Conservation (phyloP, 495 filamentous ascomycete species). For the Collariella sp. region DNA sequence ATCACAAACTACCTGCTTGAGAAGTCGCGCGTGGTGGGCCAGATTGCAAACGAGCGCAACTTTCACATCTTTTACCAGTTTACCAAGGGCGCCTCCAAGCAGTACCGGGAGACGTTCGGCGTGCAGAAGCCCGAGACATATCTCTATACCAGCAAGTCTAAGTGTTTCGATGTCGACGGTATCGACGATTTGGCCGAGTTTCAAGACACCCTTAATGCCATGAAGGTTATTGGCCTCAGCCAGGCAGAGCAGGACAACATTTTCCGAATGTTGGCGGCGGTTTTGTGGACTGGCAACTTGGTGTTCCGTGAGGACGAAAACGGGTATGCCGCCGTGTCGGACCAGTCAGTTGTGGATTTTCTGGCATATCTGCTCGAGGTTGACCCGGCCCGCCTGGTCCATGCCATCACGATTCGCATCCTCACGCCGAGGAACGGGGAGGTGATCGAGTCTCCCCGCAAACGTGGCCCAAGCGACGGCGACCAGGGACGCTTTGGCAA, state of each 20-base stretch:
- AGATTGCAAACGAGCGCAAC: slow-evolving; percentile 91
- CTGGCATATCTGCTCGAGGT: slow-evolving; percentile 91
- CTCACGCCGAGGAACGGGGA: slow-evolving; percentile 81
- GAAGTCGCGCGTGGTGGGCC: slow-evolving; percentile 90
- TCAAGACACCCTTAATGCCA: slow-evolving; percentile 83
- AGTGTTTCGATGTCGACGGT: slow-evolving; percentile 86
- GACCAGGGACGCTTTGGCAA: slow-evolving; percentile 88
- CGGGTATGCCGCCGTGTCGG: slow-evolving; percentile 75
- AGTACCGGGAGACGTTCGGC: slow-evolving; percentile 78
- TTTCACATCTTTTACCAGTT: slow-evolving; percentile 99
- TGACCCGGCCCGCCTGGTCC: slow-evolving; percentile 66
- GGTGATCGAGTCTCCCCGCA: slow-evolving; percentile 80
- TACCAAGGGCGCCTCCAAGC: slow-evolving; percentile 81
- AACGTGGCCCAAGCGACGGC: slow-evolving; percentile 86
- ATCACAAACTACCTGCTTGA: slow-evolving; percentile 98
- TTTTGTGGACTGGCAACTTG: slow-evolving; percentile 93
- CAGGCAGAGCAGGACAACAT: slow-evolving; percentile 91
- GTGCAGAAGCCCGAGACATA: slow-evolving; percentile 90
- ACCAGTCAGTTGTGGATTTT: slow-evolving; percentile 88
- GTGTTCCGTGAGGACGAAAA: slow-evolving; percentile 79
- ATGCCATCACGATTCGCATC: slow-evolving; percentile 81
- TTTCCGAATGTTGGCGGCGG: slow-evolving; percentile 88
- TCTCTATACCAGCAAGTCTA: slow-evolving; percentile 87
- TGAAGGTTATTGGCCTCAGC: slow-evolving; percentile 84
- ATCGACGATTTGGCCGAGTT: slow-evolving; percentile 92